Conservation (phyloP, 306 rosid genomes). For the Castanea crenata region DNA sequence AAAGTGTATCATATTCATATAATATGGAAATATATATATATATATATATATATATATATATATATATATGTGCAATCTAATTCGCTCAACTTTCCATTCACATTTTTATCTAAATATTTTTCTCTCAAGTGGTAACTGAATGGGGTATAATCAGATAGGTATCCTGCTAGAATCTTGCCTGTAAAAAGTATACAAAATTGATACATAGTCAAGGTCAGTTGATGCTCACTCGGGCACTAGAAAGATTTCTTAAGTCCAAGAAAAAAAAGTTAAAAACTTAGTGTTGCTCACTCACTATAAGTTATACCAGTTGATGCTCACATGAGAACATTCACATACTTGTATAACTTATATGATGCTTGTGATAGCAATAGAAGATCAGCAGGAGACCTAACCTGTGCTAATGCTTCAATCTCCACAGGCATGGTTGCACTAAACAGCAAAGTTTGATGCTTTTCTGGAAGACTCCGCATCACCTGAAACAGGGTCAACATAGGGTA, state of each 20-base stretch:
- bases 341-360: not conserved
- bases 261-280: not conserved
- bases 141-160: not conserved
- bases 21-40: not conserved
- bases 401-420: slow-evolving; percentile 74
- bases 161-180: not conserved
- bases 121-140: slow-evolving; percentile 2
- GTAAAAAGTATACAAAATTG: not conserved
- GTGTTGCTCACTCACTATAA: not conserved
- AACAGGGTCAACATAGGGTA: slow-evolving; percentile 18
- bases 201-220: slow-evolving; percentile 5
- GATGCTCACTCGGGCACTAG: slow-evolving; percentile 3
- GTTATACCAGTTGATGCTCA: too few species aligned
- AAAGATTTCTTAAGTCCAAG: not conserved
- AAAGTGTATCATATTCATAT: not conserved
- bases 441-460: slow-evolving; percentile 80
- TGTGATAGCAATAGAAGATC: not conserved
- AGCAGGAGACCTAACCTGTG: slow-evolving; percentile 53
- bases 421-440: slow-evolving; percentile 94
- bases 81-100: not conserved
- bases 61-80: not conserved
- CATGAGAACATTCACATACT: not conserved
- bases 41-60: too few species aligned
- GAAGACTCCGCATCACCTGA: slow-evolving; percentile 78
- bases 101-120: not conserved